phyloP scores from a whole-genome alignment of 768 basidiomycete species.

The Mycena vitilis region DNA sequence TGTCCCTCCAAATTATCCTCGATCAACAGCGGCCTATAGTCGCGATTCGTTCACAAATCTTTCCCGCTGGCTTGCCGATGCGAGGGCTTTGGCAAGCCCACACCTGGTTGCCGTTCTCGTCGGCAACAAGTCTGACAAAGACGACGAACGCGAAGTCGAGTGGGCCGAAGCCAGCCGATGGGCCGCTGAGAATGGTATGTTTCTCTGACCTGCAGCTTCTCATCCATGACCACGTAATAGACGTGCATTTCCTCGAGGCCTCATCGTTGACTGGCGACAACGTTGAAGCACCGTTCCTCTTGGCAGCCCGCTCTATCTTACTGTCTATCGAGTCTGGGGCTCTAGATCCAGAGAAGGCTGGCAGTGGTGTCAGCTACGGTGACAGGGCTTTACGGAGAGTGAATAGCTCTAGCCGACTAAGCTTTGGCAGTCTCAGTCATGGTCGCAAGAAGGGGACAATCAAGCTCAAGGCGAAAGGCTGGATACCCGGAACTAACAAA shows the following conservation, averaged over 20 bases:
- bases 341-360: conserved; percentile 93
- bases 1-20: conserved; percentile 32
- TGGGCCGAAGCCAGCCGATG: conserved; percentile 95
- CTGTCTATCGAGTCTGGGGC: conserved; percentile 90
- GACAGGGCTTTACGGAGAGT: conserved; percentile 93
- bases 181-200: conserved; percentile 93
- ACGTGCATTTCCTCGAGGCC: conserved; percentile 92
- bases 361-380: conserved; percentile 96
- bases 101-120: conserved; percentile 91
- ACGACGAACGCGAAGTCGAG: conserved; percentile 95
- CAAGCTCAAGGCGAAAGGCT: conserved; percentile 69
- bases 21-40: conserved; percentile 52
- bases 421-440: conserved; percentile 86
- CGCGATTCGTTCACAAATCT: conserved; percentile 89
- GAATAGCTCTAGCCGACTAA: conserved; percentile 89
- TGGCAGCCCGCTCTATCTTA: conserved; percentile 88
- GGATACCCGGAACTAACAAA: conserved; percentile 68
- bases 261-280: conserved; percentile 95
- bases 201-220: conserved; percentile 13
- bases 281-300: conserved; percentile 91
- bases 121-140: conserved; percentile 95
- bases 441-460: conserved; percentile 69
- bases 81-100: conserved; percentile 90
- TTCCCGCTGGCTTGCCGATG: conserved; percentile 92
- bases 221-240: conserved; percentile 53